A percentile compares a stretch with the other conserved stretches of the same genome.
phyloP scores from a whole-genome alignment of 257 asterid species.

The Linderniella brevidens region DNA sequence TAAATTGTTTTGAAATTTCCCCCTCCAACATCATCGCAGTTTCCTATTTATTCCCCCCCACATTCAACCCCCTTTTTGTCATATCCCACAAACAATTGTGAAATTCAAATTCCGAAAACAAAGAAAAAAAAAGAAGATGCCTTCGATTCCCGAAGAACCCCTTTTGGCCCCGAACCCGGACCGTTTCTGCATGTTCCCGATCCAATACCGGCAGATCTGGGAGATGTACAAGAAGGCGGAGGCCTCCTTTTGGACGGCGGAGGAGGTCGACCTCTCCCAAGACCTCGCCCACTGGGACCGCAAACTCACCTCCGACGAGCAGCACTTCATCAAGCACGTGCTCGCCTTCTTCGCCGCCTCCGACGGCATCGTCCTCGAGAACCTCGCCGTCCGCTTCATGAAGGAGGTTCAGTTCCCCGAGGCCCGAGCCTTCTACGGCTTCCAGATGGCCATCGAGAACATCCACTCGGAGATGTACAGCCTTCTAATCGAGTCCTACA shows the following conservation, averaged over 20 bases:
- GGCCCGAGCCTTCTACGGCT: constrained; percentile 94
- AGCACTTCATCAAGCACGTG: constrained; percentile 66
- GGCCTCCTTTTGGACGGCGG: constrained; percentile 97
- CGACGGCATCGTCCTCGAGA: constrained; percentile 86
- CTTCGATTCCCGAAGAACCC: constrained; percentile 74
- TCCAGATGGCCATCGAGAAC: constrained; percentile 87
- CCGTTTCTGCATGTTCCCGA: constrained; percentile 93
- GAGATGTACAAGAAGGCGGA: constrained; percentile 95
- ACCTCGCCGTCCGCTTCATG: constrained; percentile 92
- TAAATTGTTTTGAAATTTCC: too few species aligned
- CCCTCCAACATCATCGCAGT: too few species aligned
- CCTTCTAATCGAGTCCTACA: constrained; percentile 59
- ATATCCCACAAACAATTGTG: too few species aligned
- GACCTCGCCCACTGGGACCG: constrained; percentile 61
- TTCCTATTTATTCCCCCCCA: too few species aligned
- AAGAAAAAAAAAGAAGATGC: constrained; percentile 23
- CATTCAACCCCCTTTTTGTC: too few species aligned
- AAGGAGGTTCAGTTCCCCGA: constrained; percentile 82
- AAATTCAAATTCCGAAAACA: too few species aligned
- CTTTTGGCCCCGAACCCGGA: constrained; percentile 63
- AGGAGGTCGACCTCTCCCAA: constrained; percentile 73
- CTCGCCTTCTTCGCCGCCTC: constrained; percentile 96
- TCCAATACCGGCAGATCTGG: constrained; percentile 88
- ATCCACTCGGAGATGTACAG: constrained; percentile 96
- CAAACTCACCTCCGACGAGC: constrained; percentile 39